Evolutionary conservation across 1,284 basidiomycete genomes (phyloP), one percentile per base, ranked within the genome.

Genomic region (Vanrija sp.): DNA sequence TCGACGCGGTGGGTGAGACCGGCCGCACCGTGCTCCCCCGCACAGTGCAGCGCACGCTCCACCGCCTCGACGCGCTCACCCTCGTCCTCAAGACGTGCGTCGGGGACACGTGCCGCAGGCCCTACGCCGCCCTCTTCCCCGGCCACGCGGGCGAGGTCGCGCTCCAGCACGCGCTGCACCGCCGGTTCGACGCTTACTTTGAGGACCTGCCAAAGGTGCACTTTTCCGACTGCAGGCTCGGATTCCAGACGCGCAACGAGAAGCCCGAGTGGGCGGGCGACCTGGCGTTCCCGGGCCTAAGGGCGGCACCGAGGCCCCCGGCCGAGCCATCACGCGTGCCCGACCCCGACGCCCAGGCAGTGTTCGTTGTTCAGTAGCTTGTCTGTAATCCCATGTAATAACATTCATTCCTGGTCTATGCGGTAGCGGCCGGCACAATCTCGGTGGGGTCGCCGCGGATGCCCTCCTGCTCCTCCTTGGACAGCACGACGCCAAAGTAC

Each of bases 11-110:
- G 3, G 14, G 20, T 1, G 14, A 27, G 2, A 8, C 27, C 12
- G 57, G 47, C 27, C 14, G 43, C 16, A 37, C 44, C 0, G 2
- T 57, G 14, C 16, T 47, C 4, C n/a, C 45, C 19, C 37, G 7
- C 9, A 16, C 4, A 9, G 41, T 53, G 7, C 52, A 59, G 42
- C 48, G 49, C 9, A 50, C 64, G 1, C 54, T 59, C 3, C 19
- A 62, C 44, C 65, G 71, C 6, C 57, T 72, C 19, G 71, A 73
- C 44, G 71, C 63, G 0, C 56, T 73, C 41, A 46, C 65, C 10
- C 63, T 73, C n/a, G 66, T 68, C 4, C 62, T 73, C 35, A 72
- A 72, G 58, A 64, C 57, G 2, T 73, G 71, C 53, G n/a, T 35
- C 10, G 71, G 64, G n/a, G 50, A 59, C 4, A 47, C 45, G 1